These are phyloP conservation scores for Blastobotrys muscicola DNA, from an alignment of 805 yeast genomes.

Conservation along the genomic window DNA sequence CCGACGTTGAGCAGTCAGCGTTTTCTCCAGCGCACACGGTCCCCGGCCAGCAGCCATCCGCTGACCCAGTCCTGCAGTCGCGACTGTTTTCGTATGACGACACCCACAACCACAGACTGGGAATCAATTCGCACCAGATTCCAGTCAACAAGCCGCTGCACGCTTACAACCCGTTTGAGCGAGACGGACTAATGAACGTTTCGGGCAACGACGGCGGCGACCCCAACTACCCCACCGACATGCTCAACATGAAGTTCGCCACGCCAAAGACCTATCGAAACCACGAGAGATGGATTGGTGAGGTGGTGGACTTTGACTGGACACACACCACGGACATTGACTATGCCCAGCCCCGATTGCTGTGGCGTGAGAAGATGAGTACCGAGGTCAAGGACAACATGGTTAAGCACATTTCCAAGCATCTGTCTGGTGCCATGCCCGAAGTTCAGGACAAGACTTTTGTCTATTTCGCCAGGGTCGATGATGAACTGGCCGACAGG, in stretches of 20 bases:
- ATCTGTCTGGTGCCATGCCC: slow-evolving; percentile 55
- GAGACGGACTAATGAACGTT: slow-evolving; percentile 53
- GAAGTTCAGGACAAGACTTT: slow-evolving; percentile 69
- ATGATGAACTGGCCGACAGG: slow-evolving; percentile 21
- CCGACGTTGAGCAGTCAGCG: slow-evolving; percentile 47
- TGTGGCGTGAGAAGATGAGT: slow-evolving; percentile 36
- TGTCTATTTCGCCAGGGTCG: slow-evolving; percentile 65
- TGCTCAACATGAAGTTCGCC: slow-evolving; percentile 26
- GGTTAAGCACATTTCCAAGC: slow-evolving; percentile 73
- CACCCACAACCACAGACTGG: slow-evolving; percentile 70
- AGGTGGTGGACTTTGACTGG: slow-evolving; percentile 85
- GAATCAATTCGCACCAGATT: slow-evolving; percentile 55
- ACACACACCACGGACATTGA: slow-evolving; percentile 44
- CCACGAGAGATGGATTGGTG: slow-evolving; percentile 73
- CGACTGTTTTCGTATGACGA: slow-evolving; percentile 69
- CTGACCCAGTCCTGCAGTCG: slow-evolving; percentile 70
- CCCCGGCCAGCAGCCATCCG: slow-evolving; percentile 67
- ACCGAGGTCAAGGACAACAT: slow-evolving; percentile 41
- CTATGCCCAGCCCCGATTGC: slow-evolving; percentile 16
- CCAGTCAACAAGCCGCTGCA: slow-evolving; percentile 58
- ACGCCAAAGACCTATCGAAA: slow-evolving; percentile 29
- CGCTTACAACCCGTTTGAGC: slow-evolving; percentile 36
- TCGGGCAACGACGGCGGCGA: slow-evolving; percentile 39
- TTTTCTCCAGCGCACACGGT: slow-evolving; percentile 66
- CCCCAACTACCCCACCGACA: slow-evolving; percentile 43